phyloP scores from a whole-genome alignment of 1,284 basidiomycete species.

The Rhodotorula sp. region DNA sequence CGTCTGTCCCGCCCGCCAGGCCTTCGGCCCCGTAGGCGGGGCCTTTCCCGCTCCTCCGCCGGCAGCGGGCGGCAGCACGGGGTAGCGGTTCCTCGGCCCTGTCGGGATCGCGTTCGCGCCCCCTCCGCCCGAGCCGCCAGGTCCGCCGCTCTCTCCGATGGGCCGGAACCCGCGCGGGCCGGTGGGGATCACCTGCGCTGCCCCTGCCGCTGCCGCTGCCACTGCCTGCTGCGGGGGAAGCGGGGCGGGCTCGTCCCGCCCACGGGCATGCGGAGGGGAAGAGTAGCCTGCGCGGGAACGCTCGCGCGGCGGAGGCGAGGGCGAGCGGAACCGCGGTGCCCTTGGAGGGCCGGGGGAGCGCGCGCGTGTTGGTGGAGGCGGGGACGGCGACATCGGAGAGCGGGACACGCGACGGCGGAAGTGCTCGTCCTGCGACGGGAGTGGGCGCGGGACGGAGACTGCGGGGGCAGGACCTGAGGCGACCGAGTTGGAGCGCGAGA shows the following conservation, averaged over 20 bases:
- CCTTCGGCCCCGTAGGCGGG: slow-evolving; percentile 28
- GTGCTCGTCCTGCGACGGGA: background rate
- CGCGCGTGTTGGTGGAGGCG: background rate
- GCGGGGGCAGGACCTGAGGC: background rate
- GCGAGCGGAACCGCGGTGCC: background rate
- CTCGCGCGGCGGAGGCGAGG: background rate
- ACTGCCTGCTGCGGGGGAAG: too few relatives aligned
- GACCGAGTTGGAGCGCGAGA: background rate
- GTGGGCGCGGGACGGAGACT: background rate
- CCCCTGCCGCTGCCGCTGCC: too few relatives aligned
- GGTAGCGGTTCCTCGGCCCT: background rate
- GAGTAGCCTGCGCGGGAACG: background rate
- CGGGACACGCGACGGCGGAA: background rate
- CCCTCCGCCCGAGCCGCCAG: background rate
- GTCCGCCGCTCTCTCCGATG: background rate
- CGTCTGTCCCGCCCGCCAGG: slow-evolving; percentile 18
- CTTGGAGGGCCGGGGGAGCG: background rate
- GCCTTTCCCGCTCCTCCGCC: background rate
- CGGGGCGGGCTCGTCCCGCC: background rate
- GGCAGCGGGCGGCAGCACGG: background rate
- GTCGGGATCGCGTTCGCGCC: background rate
- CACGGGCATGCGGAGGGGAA: background rate
- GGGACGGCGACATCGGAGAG: slow-evolving; percentile 13
- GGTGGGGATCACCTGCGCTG: background rate
- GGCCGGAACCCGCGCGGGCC: slow-evolving; percentile 22